A percentile compares a stretch with the other conserved stretches of the same genome.
Conservation (phyloP, 345 rosid genomes). For the Brassica nigra region DNA sequence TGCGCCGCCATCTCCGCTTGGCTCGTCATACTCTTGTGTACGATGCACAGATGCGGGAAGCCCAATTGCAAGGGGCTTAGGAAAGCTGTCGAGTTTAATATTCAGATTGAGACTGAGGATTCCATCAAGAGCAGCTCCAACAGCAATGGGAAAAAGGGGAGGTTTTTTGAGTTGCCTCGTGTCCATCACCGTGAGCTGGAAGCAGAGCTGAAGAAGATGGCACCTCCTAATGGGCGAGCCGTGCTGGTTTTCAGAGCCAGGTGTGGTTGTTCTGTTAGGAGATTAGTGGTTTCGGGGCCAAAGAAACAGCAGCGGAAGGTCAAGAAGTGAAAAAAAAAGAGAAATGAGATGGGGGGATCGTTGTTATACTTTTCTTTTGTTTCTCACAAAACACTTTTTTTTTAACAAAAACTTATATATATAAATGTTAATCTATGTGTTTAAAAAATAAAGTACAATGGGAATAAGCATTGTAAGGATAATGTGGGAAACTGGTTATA, state of each 20-base stretch:
- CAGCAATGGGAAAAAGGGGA: constrained; percentile 48
- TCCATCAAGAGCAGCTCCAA: constrained; percentile 67
- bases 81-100: constrained; percentile 85
- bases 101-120: constrained; percentile 90
- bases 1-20: constrained; percentile 69
- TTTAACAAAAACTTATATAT: not conserved
- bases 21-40: constrained; percentile 57
- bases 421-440: constrained; percentile 24
- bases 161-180: constrained; percentile 56
- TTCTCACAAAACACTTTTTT: not conserved
- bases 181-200: constrained; percentile 72
- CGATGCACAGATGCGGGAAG: constrained; percentile 71
- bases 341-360: constrained; percentile 14
- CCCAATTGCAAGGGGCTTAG: constrained; percentile 81
- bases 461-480: constrained; percentile 38
- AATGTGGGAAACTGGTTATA: constrained; percentile 29
- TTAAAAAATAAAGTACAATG: constrained; percentile 32
- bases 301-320: constrained; percentile 71
- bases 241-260: constrained; percentile 72
- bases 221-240: constrained; percentile 77
- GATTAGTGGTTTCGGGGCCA: constrained; percentile 82
- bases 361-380: constrained; percentile 14
- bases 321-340: constrained; percentile 58
- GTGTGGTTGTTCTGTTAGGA: constrained; percentile 79
- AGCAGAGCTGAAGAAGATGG: constrained; percentile 82